Evolutionary conservation across 2,329 filamentous ascomycete genomes (phyloP).

Genomic region (Septoria petroselini): DNA sequence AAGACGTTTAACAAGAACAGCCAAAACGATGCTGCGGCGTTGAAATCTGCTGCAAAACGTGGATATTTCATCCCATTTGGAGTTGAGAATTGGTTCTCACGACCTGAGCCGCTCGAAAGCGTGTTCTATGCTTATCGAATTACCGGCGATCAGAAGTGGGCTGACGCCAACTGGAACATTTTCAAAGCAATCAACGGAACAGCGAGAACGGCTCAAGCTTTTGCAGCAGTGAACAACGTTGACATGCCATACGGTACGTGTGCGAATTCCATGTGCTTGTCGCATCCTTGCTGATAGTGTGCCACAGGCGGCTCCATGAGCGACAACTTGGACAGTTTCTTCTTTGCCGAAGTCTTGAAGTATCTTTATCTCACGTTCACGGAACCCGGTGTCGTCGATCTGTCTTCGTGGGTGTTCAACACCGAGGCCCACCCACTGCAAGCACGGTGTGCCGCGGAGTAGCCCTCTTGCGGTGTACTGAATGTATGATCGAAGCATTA

Average conservation of each 20-base stretch:
- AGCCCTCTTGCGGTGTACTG: too few relatives aligned
- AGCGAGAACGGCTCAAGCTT: constrained; percentile 37
- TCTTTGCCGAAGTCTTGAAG: constrained; percentile 83
- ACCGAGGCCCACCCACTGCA: constrained; percentile 48
- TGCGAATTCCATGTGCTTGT: too few relatives aligned
- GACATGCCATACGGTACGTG: constrained; percentile 19
- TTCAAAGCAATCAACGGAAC: constrained; percentile 42
- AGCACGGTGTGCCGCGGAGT: constrained; percentile 5
- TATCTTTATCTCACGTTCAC: constrained; percentile 48
- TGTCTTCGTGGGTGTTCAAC: constrained; percentile 49
- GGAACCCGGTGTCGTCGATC: constrained; percentile 42
- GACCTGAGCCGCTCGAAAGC: constrained; percentile 56
- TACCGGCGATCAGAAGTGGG: constrained; percentile 50
- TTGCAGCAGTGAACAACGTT: constrained; percentile 22
- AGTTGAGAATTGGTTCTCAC: constrained; percentile 23
- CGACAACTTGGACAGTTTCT: constrained; percentile 36
- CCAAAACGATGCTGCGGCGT: constrained; percentile 23
- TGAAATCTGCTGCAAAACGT: constrained; percentile 16
- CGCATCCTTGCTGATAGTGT: background rate
- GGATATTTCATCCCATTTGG: constrained; percentile 23
- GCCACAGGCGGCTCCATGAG: constrained; percentile 16
- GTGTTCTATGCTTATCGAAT: constrained; percentile 57
- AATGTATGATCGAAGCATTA: too few relatives aligned
- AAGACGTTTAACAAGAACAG: constrained; percentile 17
- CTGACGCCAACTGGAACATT: constrained; percentile 46